Evolutionary conservation across 257 asterid species (phyloP), one percentile per base, ranked within the genome.

Genomic region (Mitragyna speciosa): DNA sequence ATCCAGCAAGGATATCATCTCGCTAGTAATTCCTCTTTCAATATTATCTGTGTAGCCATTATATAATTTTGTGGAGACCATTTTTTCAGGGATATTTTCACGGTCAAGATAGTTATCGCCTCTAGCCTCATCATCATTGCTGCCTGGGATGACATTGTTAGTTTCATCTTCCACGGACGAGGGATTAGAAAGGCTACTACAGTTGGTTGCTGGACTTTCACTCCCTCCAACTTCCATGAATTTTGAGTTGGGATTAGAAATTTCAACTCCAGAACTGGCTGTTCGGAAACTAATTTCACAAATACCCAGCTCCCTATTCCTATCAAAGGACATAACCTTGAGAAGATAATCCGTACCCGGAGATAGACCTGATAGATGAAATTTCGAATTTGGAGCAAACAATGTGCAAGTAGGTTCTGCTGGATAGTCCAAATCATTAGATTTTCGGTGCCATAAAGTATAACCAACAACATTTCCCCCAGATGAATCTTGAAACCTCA

Each of bases 151-250:
- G 69, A 41, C 82, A 72, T 91, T 87, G 59, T 86, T 89, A 73
- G 91, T 91, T 85, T 91, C 97, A 48, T 94, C 97, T 83, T 95
- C 98, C 51, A 93, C 88, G 0, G 98, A 90, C 36, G 98, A 93
- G 78, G 96, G 98, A 88, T 93, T 93, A 11, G 98, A 95, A 81
- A 91, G 93, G 82, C 91, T 93, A 84, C 99, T 93, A 78, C 89
- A 89, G 87, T 92, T 92, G 56, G 94, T 89, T 9, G 88, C 83
- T 45, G 92, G 91, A 72, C 95, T 92, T 81, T 81, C 89, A 75
- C 90, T 90, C 83, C 87, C 85, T 81, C 87, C 96, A 59, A 73
- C 90, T 74, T 87, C 90, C 76, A 75, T 48, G 48, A 72, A 80
- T 85, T 84, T 87, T 43, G 90, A 75, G 71, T 84, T 84, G 78